Conservation (phyloP, 1,284 basidiomycete species). For the Fomitopsis pinicola region DNA sequence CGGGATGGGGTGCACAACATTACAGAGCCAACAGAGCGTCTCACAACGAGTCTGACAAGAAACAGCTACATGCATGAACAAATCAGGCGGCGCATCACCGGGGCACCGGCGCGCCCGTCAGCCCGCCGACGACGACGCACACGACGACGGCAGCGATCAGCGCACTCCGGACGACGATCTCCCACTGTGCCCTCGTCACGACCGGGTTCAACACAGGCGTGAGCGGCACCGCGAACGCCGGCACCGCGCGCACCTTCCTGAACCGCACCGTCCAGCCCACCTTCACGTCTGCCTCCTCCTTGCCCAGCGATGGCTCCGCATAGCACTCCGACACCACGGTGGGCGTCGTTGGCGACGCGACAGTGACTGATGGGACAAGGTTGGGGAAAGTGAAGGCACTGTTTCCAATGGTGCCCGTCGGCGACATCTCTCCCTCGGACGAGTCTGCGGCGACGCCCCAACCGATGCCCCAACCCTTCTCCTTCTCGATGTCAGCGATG, state of each 20-base stretch:
- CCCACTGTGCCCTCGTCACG: constrained; percentile 74
- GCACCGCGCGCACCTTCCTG: constrained; percentile 51
- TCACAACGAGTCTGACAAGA: not conserved
- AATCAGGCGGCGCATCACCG: not conserved
- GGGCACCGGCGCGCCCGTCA: constrained; percentile 28
- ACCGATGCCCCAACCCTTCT: constrained; percentile 6
- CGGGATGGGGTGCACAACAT: not conserved
- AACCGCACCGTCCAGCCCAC: constrained; percentile 32
- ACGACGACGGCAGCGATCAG: constrained; percentile 29
- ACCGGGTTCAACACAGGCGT: constrained; percentile 67
- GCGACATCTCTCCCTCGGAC: constrained; percentile 10
- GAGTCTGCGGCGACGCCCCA: constrained; percentile 3
- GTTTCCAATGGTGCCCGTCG: constrained; percentile 13
- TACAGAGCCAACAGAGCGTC: not conserved
- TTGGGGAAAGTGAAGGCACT: constrained; percentile 3
- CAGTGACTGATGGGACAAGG: not conserved
- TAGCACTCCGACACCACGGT: not conserved
- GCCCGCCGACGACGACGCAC: constrained; percentile 22
- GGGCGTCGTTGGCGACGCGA: not conserved
- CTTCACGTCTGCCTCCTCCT: constrained; percentile 2
- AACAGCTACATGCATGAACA: not conserved
- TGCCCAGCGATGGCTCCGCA: not conserved
- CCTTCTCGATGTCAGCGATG: constrained; percentile 1
- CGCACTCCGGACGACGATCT: constrained; percentile 49
- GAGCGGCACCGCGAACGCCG: constrained; percentile 64